Evolutionary conservation across 1,284 basidiomycete genomes (phyloP).

Genomic region (Sporisorium graminicola): DNA sequence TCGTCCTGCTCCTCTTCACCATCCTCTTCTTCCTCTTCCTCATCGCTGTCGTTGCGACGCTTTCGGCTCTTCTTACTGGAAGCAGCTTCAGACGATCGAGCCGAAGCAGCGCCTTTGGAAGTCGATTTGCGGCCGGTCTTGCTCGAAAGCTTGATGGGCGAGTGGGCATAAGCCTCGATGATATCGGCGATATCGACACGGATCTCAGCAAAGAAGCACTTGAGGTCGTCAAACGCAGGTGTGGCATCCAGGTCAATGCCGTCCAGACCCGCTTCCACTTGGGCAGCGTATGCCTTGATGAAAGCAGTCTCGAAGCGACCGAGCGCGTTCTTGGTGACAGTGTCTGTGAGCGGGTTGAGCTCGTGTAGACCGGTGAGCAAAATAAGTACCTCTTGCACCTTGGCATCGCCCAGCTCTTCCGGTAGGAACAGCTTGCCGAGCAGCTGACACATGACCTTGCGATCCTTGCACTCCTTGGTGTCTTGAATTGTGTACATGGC

Average conservation of each 20-base stretch:
- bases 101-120: slow-evolving; percentile 16
- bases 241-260: slow-evolving; percentile 26
- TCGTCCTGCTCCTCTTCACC: slow-evolving; percentile 31
- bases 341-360: slow-evolving; percentile 72
- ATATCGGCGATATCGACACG: slow-evolving; percentile 27
- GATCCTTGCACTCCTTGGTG: slow-evolving; percentile 72
- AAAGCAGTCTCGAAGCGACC: slow-evolving; percentile 75
- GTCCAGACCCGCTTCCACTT: slow-evolving; percentile 33
- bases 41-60: slow-evolving; percentile 18
- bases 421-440: slow-evolving; percentile 83
- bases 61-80: slow-evolving; percentile 22
- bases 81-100: slow-evolving; percentile 22
- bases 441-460: slow-evolving; percentile 84
- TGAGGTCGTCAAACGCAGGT: slow-evolving; percentile 20
- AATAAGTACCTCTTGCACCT: slow-evolving; percentile 45
- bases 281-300: slow-evolving; percentile 52
- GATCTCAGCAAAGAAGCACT: slow-evolving; percentile 37
- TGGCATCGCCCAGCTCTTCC: slow-evolving; percentile 74
- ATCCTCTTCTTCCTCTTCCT: slow-evolving; percentile 25
- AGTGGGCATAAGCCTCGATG: slow-evolving; percentile 22
- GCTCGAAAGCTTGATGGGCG: slow-evolving; percentile 19
- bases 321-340: slow-evolving; percentile 79
- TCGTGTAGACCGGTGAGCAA: slow-evolving; percentile 43
- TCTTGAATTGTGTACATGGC: slow-evolving; percentile 74
- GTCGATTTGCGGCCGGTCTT: slow-evolving; percentile 38